These are phyloP conservation scores for Mangifera indica DNA, from an alignment of 345 rosid genomes.

Conservation along the genomic window DNA sequence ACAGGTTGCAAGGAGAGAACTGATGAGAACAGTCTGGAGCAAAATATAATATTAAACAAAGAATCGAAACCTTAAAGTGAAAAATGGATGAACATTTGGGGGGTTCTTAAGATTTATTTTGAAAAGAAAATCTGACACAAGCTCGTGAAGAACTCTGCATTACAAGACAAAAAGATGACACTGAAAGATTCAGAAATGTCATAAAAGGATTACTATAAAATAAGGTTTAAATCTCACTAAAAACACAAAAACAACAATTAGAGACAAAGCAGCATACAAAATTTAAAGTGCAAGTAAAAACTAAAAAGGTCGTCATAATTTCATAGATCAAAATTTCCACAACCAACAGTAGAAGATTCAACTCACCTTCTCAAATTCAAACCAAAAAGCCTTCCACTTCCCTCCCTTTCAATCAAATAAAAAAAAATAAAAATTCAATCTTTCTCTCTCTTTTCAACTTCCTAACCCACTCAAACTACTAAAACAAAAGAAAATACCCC, in stretches of 20 bases:
- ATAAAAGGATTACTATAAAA: slow-evolving; percentile 19
- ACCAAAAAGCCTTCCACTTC: slow-evolving; percentile 17
- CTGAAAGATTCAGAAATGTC: slow-evolving; percentile 41
- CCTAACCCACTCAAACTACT: background rate
- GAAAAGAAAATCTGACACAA: slow-evolving; percentile 64
- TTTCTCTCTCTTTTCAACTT: slow-evolving; percentile 11
- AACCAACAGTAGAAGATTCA: slow-evolving; percentile 9
- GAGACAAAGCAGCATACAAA: slow-evolving; percentile 18
- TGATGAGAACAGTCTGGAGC: slow-evolving; percentile 30
- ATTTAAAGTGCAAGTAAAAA: background rate
- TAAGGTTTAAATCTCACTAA: slow-evolving; percentile 8
- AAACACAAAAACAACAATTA: slow-evolving; percentile 23
- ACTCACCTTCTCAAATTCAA: slow-evolving; percentile 38
- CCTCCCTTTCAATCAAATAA: slow-evolving; percentile 13
- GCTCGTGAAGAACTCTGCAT: slow-evolving; percentile 77
- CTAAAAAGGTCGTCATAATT: slow-evolving; percentile 5
- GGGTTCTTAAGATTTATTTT: slow-evolving; percentile 21
- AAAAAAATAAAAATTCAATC: background rate
- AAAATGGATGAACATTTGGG: slow-evolving; percentile 23
- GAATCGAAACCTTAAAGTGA: slow-evolving; percentile 20
- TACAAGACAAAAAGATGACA: slow-evolving; percentile 80
- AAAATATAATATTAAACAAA: slow-evolving; percentile 16
- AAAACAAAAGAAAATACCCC: slow-evolving; percentile 1
- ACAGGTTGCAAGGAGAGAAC: slow-evolving; percentile 62
- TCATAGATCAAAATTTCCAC: background rate